phyloP scores from a whole-genome alignment of 768 basidiomycete genomes.

The Kwoniella europaea region DNA sequence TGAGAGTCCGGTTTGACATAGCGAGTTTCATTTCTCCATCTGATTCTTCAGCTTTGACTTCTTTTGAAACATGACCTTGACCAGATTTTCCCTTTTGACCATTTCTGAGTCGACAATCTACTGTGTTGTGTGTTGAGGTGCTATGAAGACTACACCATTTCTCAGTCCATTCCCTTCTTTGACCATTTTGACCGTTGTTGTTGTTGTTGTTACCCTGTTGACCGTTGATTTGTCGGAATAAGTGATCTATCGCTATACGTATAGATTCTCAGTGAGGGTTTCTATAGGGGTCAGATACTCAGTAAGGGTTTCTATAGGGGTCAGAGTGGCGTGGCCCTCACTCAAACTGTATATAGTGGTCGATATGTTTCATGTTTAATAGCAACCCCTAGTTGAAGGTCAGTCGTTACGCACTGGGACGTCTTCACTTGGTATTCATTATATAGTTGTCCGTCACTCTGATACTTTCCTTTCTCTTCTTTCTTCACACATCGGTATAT shows the following conservation, averaged over 20 bases:
- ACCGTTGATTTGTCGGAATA: neutral
- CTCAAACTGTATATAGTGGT: too few relatives aligned
- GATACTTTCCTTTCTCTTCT: too few relatives aligned
- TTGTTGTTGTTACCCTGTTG: neutral
- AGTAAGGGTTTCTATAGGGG: too few relatives aligned
- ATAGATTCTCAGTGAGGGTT: too few relatives aligned
- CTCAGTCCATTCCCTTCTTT: conserved; percentile 1
- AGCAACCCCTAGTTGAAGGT: too few relatives aligned
- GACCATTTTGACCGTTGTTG: neutral
- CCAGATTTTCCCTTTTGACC: neutral
- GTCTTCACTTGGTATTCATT: too few relatives aligned
- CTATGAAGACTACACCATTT: conserved; percentile 12
- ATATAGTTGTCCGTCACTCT: too few relatives aligned
- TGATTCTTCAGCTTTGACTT: neutral
- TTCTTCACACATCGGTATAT: too few relatives aligned
- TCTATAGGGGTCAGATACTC: too few relatives aligned
- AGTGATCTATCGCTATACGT: neutral
- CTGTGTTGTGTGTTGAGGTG: neutral
- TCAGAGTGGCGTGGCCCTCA: too few relatives aligned
- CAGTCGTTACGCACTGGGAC: too few relatives aligned
- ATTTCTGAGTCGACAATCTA: conserved; percentile 8
- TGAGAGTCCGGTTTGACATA: neutral
- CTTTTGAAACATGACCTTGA: neutral
- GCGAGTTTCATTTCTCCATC: neutral
- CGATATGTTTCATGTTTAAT: too few relatives aligned